A percentile compares a stretch with the other conserved stretches of the same genome.
These are phyloP conservation scores for Candida oleophila DNA, from an alignment of 805 yeast genomes.

Conservation along the genomic window DNA sequence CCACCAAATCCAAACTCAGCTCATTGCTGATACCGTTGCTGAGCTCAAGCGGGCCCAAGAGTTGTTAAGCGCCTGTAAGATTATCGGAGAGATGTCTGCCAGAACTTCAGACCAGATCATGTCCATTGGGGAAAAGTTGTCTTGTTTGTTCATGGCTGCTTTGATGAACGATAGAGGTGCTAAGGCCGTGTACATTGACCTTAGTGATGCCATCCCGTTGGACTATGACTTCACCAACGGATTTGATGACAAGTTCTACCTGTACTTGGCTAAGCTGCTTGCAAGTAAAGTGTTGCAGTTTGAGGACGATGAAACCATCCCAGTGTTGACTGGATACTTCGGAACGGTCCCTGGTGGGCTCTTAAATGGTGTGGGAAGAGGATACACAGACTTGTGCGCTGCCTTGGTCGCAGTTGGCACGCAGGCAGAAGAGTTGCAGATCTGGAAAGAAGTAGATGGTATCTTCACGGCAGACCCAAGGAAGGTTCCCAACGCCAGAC, in stretches of 20 bases:
- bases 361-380: slow-evolving; percentile 91
- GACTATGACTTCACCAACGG: slow-evolving; percentile 56
- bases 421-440: slow-evolving; percentile 90
- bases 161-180: slow-evolving; percentile 82
- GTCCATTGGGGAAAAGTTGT: slow-evolving; percentile 91
- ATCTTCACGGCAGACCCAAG: slow-evolving; percentile 98
- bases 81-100: slow-evolving; percentile 87
- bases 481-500: slow-evolving; percentile 85
- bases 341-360: slow-evolving; percentile 96
- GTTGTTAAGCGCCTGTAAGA: slow-evolving; percentile 80
- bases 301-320: slow-evolving; percentile 52
- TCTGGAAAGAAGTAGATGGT: slow-evolving; percentile 99
- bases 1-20: slow-evolving; percentile 44
- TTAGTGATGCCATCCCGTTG: slow-evolving; percentile 68
- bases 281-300: slow-evolving; percentile 45
- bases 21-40: slow-evolving; percentile 56
- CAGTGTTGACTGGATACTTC: slow-evolving; percentile 94
- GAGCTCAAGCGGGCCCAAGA: slow-evolving; percentile 71
- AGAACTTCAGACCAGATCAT: slow-evolving; percentile 86
- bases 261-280: slow-evolving; percentile 50
- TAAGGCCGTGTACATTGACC: slow-evolving; percentile 74
- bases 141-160: slow-evolving; percentile 86
- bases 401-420: slow-evolving; percentile 93
- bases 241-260: slow-evolving; percentile 67
- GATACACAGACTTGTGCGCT: slow-evolving; percentile 97